phyloP scores from a whole-genome alignment of 495 filamentous ascomycete genomes.

The Daldinia concentrica region DNA sequence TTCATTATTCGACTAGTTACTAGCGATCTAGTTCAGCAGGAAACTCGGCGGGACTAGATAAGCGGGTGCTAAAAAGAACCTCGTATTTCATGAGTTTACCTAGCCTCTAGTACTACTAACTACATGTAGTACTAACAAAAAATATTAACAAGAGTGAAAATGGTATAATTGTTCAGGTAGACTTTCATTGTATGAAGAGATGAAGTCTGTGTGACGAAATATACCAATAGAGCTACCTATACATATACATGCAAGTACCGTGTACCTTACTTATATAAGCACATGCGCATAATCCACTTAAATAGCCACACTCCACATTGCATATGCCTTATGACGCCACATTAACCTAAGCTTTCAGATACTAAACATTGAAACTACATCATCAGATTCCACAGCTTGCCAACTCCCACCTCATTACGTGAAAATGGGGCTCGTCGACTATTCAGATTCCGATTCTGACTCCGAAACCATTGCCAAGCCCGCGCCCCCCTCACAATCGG shows the following conservation, averaged over 20 bases:
- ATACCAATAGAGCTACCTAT: too few species aligned
- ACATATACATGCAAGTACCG: too few species aligned
- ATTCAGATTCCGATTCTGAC: constrained; percentile 82
- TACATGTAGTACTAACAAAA: background rate
- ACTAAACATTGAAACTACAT: constrained; percentile 3
- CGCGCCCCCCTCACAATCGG: constrained; percentile 17
- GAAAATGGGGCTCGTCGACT: constrained; percentile 79
- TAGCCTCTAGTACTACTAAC: background rate
- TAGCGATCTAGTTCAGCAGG: background rate
- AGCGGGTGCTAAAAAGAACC: background rate
- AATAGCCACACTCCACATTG: constrained; percentile 20
- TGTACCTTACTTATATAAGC: background rate
- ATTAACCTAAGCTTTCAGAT: constrained; percentile 17
- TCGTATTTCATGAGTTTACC: background rate
- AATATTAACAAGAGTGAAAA: background rate
- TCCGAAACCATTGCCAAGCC: constrained; percentile 67
- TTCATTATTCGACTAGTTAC: background rate
- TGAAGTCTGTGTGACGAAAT: too few species aligned
- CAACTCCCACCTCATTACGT: background rate
- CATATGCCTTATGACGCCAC: constrained; percentile 35
- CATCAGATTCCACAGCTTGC: constrained; percentile 11
- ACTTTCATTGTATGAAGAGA: too few species aligned
- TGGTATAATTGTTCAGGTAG: too few species aligned
- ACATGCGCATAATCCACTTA: background rate
- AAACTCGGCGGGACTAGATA: background rate